Evolutionary conservation across 192 early-diverging fungal species (phyloP), one percentile per base, ranked within the genome.

Genomic region (Umbelopsis sp.): DNA sequence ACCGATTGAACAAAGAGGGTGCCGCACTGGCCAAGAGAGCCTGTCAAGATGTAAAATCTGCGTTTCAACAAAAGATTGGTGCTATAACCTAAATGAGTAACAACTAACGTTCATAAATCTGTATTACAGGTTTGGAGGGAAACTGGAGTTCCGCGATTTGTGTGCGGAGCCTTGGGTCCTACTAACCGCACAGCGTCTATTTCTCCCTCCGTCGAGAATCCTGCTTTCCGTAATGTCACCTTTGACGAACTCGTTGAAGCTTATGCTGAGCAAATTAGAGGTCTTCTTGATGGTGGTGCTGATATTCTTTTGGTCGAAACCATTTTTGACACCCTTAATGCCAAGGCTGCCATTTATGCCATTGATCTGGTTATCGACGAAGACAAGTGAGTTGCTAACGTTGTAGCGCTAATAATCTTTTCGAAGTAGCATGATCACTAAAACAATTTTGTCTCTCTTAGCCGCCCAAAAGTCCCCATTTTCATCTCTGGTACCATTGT

Each of bases 291-390:
- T 74, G 97, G 97, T 74, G 97, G 97, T 6, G 80, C 94, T 4
- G 97, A 98, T 73, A 89, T 96, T 67, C 80, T 98, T 16, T 84
- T 98, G 75, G 94, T 98, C 0, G 97, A 98, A 77, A 98, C 97
- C 36, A 94, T 98, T 77, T 98, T 98, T 73, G 97, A 98, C 80
- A 98, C 97, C 22, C 82, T 96, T n/a, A 98, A 98, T 71, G 93
- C 95, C 65, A 98, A 98, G 82, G 97, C 97, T 4, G 97, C 95
- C 2, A 76, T 97, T 38, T 98, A 88, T 84, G 97, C 97, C 16
- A 91, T 97, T 74, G 95, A 97, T 80, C 73, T 87, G 8, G 82
- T 93, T 43, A 93, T 96, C 70, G 89, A 93, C 31, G 90, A 93
- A 49, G 90, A 89, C 43, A 87, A 86, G 16, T 98, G 94, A 72